Conservation (phyloP, 2,329 filamentous ascomycete genomes). For the Bipolaris cookei region DNA sequence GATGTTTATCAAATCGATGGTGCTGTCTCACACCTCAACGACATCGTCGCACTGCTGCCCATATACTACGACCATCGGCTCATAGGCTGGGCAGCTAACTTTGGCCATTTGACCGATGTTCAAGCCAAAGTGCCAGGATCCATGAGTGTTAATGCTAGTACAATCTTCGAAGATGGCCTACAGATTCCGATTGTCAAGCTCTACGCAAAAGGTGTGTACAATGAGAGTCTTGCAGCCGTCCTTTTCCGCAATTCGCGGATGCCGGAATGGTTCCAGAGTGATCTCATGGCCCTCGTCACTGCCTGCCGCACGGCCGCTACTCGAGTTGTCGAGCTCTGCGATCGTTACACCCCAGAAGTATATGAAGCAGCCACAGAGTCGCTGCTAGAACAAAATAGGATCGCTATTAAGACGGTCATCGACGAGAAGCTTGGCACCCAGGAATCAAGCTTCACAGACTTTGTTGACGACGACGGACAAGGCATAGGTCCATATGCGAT, state of each 20-base stretch:
- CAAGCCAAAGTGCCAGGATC: constrained; percentile 58
- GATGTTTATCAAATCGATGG: constrained; percentile 58
- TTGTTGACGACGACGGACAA: constrained; percentile 58
- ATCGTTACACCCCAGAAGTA: constrained; percentile 53
- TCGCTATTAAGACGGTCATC: constrained; percentile 55
- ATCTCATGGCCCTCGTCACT: constrained; percentile 56
- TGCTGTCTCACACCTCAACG: constrained; percentile 59
- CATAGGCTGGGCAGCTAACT: constrained; percentile 59
- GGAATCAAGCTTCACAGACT: constrained; percentile 56
- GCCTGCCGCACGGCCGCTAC: constrained; percentile 55
- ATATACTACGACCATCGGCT: constrained; percentile 55
- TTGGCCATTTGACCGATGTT: constrained; percentile 56
- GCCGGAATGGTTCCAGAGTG: constrained; percentile 58
- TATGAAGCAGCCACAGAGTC: constrained; percentile 56
- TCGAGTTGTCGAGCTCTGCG: constrained; percentile 55
- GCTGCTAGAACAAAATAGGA: constrained; percentile 54
- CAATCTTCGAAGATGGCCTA: constrained; percentile 58
- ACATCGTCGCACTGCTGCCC: constrained; percentile 58
- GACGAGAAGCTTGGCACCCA: constrained; percentile 54
- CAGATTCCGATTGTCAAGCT: constrained; percentile 59
- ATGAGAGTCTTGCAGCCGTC: constrained; percentile 53
- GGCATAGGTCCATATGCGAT: constrained; percentile 56
- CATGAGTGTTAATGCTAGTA: constrained; percentile 58
- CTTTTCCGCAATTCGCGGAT: constrained; percentile 58
- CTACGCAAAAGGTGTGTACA: constrained; percentile 54